Percentiles rank a stretch among this genome's conserved stretches.
phyloP scores from a whole-genome alignment of 768 basidiomycete species.

The Agrocybe praecox region DNA sequence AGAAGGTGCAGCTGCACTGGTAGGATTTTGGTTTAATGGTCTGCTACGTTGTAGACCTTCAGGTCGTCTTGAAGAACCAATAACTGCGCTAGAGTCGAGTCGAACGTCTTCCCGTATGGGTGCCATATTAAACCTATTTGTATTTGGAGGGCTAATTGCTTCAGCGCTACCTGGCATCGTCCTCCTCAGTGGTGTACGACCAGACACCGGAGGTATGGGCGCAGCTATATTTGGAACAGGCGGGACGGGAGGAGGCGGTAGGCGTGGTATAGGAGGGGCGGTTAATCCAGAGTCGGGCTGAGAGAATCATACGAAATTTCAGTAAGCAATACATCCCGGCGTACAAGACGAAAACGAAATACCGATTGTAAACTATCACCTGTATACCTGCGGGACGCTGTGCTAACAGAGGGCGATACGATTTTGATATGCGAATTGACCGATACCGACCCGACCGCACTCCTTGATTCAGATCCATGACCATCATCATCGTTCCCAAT shows the following conservation, averaged over 20 bases:
- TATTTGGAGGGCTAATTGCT: not conserved
- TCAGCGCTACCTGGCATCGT: not conserved
- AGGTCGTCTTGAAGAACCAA: not conserved
- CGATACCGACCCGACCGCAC: slow-evolving; percentile 7
- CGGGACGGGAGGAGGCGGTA: slow-evolving; percentile 1
- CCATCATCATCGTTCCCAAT: slow-evolving; percentile 8
- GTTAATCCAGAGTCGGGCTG: not conserved
- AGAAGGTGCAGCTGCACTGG: no score
- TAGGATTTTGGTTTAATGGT: no score
- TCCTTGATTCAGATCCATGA: not conserved
- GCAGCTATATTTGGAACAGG: slow-evolving; percentile 9
- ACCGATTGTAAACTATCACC: not conserved
- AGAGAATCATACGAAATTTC: not conserved
- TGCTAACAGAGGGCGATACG: slow-evolving; percentile 15
- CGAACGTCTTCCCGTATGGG: not conserved
- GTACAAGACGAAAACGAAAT: not conserved
- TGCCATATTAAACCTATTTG: not conserved
- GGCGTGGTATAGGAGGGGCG: not conserved
- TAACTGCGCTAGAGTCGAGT: not conserved
- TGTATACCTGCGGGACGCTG: slow-evolving; percentile 11
- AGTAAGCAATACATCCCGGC: not conserved
- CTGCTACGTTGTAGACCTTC: no score
- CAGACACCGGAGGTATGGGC: slow-evolving; percentile 1
- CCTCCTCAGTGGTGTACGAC: not conserved
- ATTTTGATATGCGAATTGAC: slow-evolving; percentile 18